phyloP scores from a whole-genome alignment of 768 basidiomycete species.

The Hericium rajendrae region DNA sequence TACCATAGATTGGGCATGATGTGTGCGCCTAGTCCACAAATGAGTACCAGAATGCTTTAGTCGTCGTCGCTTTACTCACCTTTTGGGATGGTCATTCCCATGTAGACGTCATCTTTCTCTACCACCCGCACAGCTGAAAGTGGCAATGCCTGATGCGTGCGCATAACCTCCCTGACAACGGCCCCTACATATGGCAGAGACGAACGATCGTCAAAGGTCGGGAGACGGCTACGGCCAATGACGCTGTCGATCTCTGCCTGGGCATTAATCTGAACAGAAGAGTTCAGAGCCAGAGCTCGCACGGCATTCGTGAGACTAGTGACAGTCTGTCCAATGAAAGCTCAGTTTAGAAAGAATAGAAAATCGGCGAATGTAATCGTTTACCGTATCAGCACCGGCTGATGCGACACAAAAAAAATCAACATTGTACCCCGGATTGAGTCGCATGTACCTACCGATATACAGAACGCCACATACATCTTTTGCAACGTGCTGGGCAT shows the following conservation, averaged over 20 bases:
- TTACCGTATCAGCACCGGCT: too few species aligned
- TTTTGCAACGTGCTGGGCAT: too few species aligned
- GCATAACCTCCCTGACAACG: constrained; percentile 29
- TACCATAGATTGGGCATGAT: too few species aligned
- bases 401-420: too few species aligned
- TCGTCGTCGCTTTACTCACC: background rate
- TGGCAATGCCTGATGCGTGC: constrained; percentile 9
- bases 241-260: constrained; percentile 31
- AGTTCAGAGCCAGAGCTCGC: constrained; percentile 13
- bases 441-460: too few species aligned
- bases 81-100: background rate
- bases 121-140: background rate
- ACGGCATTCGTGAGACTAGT: background rate
- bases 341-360: too few species aligned
- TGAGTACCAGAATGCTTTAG: too few species aligned
- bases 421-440: too few species aligned
- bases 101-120: background rate
- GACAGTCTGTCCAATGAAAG: too few species aligned
- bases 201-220: constrained; percentile 23
- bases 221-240: constrained; percentile 23
- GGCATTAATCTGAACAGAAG: constrained; percentile 11
- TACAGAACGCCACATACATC: too few species aligned
- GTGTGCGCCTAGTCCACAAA: too few species aligned
- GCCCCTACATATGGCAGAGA: constrained; percentile 28
- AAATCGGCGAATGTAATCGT: too few species aligned